Evolutionary conservation across 2,329 filamentous ascomycete genomes (phyloP), one percentile per base, ranked within the genome.

Genomic region (Paraphoma sp.): DNA sequence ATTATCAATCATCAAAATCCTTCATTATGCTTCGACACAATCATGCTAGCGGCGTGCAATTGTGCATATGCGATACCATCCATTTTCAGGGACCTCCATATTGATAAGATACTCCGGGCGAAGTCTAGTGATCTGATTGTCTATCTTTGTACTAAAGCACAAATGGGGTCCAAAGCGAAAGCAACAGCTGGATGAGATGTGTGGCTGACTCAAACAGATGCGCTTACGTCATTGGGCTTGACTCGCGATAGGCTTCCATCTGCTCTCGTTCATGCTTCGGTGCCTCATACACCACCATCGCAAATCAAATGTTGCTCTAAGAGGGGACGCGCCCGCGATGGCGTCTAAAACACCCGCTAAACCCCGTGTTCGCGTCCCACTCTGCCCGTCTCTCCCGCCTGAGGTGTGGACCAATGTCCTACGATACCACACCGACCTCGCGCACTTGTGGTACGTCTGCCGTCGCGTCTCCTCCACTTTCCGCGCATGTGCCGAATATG

Each of bases 331-430:
- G 33, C 33, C 33, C 14, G 33, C 33, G 33, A 36, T 36, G 33
- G 33, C 33, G 33, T 36, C 33, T 14, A 36, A 36, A 36, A 6
- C 33, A 10, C 33, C 33, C 14, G 9, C 33, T 3, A 14, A 41
- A 29, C 33, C 17, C 31, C 48, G 29, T 28, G 36, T 28, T 42
- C 61, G 49, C 36, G 38, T 54, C 9, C 44, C 60, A 5, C 31
- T 46, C 38, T 72, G 69, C 53, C 61, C 67, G 2, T 64, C 69
- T 5, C 62, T 76, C 3, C 73, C 73, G 0, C 67, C 71, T 6
- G 73, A 76, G 51, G 46, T 75, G 17, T 76, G 72, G 73, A 73
- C 73, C 45, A 69, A 69, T 57, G 68, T 76, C 50, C 64, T 76
- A 38, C 53, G 63, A 40, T 62, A 69, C 62, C 63, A 69, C 59